Evolutionary conservation across 1,284 basidiomycete genomes (phyloP).

Genomic region (Pholiota adiposa): DNA sequence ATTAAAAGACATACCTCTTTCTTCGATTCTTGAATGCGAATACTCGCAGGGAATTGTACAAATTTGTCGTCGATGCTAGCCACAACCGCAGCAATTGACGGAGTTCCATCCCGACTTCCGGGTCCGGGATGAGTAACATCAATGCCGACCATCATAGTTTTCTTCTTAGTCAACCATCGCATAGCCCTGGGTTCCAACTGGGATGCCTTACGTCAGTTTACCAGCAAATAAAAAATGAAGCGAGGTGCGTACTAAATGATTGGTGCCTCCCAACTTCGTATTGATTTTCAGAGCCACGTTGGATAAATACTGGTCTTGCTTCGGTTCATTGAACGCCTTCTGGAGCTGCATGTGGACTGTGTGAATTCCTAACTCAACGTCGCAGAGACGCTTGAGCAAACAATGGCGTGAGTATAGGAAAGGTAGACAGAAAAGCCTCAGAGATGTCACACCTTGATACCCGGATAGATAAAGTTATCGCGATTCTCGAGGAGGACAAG

Average conservation of each 20-base stretch:
- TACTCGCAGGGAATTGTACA: conserved; percentile 71
- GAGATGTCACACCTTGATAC: conserved; percentile 61
- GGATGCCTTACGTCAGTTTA: neutral
- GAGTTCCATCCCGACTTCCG: conserved; percentile 59
- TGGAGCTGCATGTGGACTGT: conserved; percentile 66
- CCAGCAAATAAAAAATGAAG: neutral
- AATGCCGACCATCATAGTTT: conserved; percentile 81
- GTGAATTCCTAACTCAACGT: conserved; percentile 69
- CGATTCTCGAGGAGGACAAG: conserved; percentile 64
- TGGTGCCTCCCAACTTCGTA: conserved; percentile 78
- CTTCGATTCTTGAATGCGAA: conserved; percentile 64
- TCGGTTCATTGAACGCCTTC: conserved; percentile 59
- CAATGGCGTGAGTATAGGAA: no score
- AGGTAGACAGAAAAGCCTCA: neutral
- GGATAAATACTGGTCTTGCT: conserved; percentile 77
- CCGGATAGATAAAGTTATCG: conserved; percentile 76
- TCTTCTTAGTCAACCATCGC: conserved; percentile 64
- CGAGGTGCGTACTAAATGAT: conserved; percentile 54
- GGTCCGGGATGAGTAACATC: conserved; percentile 79
- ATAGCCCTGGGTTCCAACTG: conserved; percentile 57
- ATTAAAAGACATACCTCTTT: conserved; percentile 59
- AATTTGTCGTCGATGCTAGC: conserved; percentile 69
- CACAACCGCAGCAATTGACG: conserved; percentile 80
- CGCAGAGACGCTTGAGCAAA: conserved; percentile 61
- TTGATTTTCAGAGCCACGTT: conserved; percentile 75